A percentile compares a stretch with the other conserved stretches of the same genome.
phyloP scores from a whole-genome alignment of 176 grass and related monocot genomes.

The Musa schizocarpa region DNA sequence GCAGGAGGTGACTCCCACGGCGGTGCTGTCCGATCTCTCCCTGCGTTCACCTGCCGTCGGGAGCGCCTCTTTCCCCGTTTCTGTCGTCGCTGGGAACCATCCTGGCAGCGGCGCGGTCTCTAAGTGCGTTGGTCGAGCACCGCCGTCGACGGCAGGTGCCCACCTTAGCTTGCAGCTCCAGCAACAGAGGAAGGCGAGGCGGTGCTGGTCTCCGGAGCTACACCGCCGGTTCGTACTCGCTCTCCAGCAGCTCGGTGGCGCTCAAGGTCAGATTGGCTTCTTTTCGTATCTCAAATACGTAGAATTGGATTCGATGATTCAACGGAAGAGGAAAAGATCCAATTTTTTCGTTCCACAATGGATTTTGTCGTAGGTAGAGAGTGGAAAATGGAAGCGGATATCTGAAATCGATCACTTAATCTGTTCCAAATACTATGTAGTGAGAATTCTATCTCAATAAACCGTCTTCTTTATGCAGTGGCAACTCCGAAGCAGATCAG shows the following conservation, averaged over 20 bases:
- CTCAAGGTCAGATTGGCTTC: conserved; percentile 5
- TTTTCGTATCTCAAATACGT: no score
- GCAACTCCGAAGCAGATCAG: conserved; percentile 93
- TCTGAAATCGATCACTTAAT: no score
- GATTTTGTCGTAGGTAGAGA: no score
- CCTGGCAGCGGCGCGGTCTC: conserved; percentile 9
- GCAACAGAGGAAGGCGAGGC: conserved; percentile 13
- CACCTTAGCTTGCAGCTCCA: conserved; percentile 9
- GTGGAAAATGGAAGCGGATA: no score
- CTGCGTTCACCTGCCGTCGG: conserved; percentile 28
- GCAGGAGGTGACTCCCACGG: conserved; percentile 9
- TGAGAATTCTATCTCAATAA: no score
- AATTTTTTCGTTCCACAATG: no score
- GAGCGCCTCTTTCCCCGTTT: conserved; percentile 6
- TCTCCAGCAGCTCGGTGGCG: conserved; percentile 9
- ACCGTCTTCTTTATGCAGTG: conserved; percentile 25
- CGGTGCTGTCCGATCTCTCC: conserved; percentile 32
- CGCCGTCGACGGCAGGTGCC: not conserved
- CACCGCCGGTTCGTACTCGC: not conserved
- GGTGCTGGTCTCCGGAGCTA: conserved; percentile 13
- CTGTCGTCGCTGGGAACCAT: conserved; percentile 28
- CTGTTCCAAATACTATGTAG: no score
- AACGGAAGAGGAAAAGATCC: no score
- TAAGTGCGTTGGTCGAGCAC: not conserved
- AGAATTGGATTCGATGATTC: no score